Percentiles rank a stretch among this genome's conserved stretches.
These are phyloP conservation scores for Vitis amurensis DNA, from an alignment of 164 flowering plant genomes.

Conservation along the genomic window DNA sequence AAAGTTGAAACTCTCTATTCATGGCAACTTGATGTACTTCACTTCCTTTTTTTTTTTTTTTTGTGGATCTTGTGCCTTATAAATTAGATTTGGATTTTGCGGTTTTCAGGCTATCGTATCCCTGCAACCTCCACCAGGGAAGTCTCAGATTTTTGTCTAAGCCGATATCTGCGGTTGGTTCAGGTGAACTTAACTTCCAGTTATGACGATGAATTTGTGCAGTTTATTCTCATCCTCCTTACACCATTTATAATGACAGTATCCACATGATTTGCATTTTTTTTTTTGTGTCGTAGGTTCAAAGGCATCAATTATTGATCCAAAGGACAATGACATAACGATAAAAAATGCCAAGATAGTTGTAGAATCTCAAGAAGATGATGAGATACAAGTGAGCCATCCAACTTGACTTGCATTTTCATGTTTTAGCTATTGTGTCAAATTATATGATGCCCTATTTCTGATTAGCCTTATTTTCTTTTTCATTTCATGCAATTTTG, in stretches of 20 bases:
- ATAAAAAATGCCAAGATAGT: conserved; percentile 46
- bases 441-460: too few relatives aligned
- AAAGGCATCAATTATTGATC: conserved; percentile 51
- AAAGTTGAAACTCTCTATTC: background rate
- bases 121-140: conserved; percentile 6
- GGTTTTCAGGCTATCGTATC: conserved; percentile 22
- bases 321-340: conserved; percentile 28
- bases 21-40: background rate
- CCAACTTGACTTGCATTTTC: background rate
- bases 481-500: background rate
- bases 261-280: background rate
- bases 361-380: conserved; percentile 55
- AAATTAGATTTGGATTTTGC: too few relatives aligned
- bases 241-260: background rate
- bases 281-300: conserved; percentile 37
- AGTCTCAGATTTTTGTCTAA: conserved; percentile 12
- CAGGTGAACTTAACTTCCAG: conserved; percentile 40
- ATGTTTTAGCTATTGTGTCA: too few relatives aligned
- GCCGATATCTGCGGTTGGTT: conserved; percentile 41
- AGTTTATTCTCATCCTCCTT: conserved; percentile 2
- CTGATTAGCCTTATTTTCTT: background rate
- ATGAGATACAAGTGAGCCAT: conserved; percentile 52
- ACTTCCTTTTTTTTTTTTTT: background rate
- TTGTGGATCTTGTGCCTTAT: background rate
- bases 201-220: background rate